A percentile compares a stretch with the other conserved stretches of the same genome.
Conservation (phyloP, 768 basidiomycete species). For the Rhizopogon vinicolor region DNA sequence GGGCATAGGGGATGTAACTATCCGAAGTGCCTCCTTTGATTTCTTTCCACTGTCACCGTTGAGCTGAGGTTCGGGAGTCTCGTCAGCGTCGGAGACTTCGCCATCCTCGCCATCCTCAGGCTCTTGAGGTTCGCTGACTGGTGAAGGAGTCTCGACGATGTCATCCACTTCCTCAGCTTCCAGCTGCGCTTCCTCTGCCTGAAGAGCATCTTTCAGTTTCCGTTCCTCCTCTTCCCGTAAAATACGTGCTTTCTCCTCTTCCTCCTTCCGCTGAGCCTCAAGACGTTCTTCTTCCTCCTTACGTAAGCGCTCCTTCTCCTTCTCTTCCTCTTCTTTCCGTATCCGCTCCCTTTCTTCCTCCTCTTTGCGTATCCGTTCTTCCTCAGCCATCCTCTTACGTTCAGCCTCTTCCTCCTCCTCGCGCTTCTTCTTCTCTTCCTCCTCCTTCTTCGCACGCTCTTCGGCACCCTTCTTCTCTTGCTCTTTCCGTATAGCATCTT, state of each 20-base stretch:
- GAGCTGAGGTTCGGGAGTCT: too few relatives aligned
- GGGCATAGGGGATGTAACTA: too few relatives aligned
- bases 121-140: too few relatives aligned
- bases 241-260: constrained; percentile 38
- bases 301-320: constrained; percentile 20
- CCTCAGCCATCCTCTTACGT: too few relatives aligned
- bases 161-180: constrained; percentile 9
- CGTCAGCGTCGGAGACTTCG: too few relatives aligned
- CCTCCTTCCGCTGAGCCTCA: constrained; percentile 30
- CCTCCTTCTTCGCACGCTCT: constrained; percentile 31
- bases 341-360: constrained; percentile 34
- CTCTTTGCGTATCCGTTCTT: not conserved
- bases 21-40: too few relatives aligned
- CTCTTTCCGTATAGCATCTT: constrained; percentile 37
- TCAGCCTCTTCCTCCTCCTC: constrained; percentile 1
- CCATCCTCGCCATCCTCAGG: too few relatives aligned
- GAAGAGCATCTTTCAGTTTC: constrained; percentile 17
- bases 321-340: constrained; percentile 32
- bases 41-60: too few relatives aligned
- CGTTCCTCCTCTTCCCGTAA: constrained; percentile 31
- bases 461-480: constrained; percentile 34
- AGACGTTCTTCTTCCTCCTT: constrained; percentile 18
- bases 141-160: too few relatives aligned
- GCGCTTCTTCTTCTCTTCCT: not conserved
- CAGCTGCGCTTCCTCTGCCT: constrained; percentile 32